A percentile compares a stretch with the other conserved stretches of the same genome.
phyloP scores from a whole-genome alignment of 768 basidiomycete genomes.

The Botryobasidium botryosum region DNA sequence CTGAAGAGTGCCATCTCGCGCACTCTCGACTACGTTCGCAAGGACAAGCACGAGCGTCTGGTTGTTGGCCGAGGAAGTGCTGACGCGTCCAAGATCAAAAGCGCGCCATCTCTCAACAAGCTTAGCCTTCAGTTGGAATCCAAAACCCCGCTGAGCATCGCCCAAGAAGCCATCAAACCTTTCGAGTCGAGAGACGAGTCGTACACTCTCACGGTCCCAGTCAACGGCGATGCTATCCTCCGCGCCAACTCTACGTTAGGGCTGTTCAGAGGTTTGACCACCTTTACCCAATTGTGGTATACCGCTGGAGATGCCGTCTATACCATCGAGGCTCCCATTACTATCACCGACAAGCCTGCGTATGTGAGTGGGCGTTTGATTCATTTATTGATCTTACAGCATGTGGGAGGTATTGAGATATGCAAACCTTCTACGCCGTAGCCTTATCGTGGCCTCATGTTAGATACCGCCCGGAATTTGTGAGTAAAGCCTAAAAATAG shows the following conservation, averaged over 20 bases:
- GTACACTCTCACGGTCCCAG: conserved; percentile 40
- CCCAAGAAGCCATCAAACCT: conserved; percentile 33
- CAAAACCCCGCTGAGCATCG: conserved; percentile 25
- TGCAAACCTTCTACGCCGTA: no score
- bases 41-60: conserved; percentile 43
- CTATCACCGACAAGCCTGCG: conserved; percentile 44
- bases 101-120: conserved; percentile 27
- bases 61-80: conserved; percentile 39
- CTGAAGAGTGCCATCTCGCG: conserved; percentile 38
- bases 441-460: conserved; percentile 63
- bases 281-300: conserved; percentile 59
- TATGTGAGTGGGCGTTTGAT: conserved; percentile 33
- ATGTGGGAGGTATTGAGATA: no score
- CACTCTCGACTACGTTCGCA: conserved; percentile 27
- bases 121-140: conserved; percentile 28
- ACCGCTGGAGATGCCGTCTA: conserved; percentile 25
- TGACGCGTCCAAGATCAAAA: conserved; percentile 24
- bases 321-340: conserved; percentile 36
- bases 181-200: conserved; percentile 38
- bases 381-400: neutral
- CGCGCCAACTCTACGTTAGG: conserved; percentile 40
- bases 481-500: conserved; percentile 21
- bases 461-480: conserved; percentile 70
- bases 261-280: conserved; percentile 55
- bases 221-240: conserved; percentile 33